Conservation (phyloP, 495 filamentous ascomycete genomes). For the Aspergillus wentii region DNA sequence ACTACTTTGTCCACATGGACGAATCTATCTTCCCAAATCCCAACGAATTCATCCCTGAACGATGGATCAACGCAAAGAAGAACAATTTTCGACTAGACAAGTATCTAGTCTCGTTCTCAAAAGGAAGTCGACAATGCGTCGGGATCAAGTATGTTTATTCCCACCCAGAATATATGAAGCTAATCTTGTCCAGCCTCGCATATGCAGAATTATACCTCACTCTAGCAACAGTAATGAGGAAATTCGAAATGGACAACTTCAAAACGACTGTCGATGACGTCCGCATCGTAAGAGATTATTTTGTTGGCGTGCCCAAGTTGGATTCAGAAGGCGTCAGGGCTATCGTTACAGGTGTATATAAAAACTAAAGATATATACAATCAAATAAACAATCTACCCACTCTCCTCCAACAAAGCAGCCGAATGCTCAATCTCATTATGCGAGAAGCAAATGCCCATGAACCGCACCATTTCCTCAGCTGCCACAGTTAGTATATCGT, state of each 20-base stretch:
- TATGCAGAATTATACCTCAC: too few relatives aligned
- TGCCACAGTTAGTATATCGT: not conserved
- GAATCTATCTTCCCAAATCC: slow-evolving; percentile 31
- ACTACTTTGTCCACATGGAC: slow-evolving; percentile 23
- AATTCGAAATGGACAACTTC: too few relatives aligned
- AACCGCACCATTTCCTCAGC: slow-evolving; percentile 1
- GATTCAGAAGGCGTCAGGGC: slow-evolving; percentile 2
- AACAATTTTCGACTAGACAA: slow-evolving; percentile 23
- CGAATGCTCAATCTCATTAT: slow-evolving; percentile 5
- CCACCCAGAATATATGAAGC: too few relatives aligned
- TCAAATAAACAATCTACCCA: too few relatives aligned
- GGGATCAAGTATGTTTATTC: slow-evolving; percentile 29
- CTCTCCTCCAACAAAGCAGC: not conserved
- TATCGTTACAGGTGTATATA: not conserved
- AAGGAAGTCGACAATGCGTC: slow-evolving; percentile 33
- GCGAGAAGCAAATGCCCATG: slow-evolving; percentile 2
- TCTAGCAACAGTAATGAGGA: too few relatives aligned
- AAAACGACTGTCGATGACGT: too few relatives aligned
- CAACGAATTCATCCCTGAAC: slow-evolving; percentile 40
- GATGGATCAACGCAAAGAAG: slow-evolving; percentile 28
- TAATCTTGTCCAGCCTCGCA: too few relatives aligned
- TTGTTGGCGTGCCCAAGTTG: slow-evolving; percentile 9
- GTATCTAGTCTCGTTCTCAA: slow-evolving; percentile 30
- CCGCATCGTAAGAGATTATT: too few relatives aligned
- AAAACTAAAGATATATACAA: too few relatives aligned